Base-by-base conservation (phyloP, 1,139 yeast genomes). In the Sugiyamaella grinbergsii region DNA sequence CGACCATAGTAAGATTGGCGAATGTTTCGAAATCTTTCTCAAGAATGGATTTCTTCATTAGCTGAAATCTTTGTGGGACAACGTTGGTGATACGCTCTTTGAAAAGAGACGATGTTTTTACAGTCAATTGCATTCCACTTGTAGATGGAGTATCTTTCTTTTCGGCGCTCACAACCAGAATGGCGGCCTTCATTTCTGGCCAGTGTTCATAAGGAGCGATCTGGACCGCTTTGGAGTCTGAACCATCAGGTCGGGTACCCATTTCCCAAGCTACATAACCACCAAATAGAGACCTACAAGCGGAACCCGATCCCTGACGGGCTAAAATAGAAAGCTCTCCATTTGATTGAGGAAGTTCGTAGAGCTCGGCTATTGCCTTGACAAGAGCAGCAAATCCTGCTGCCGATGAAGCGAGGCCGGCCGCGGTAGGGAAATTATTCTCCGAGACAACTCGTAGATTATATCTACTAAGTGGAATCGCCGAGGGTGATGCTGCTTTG, bases 211-310 rank as follows among this genome's bases (percentile, higher is more conserved):
- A 68, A 5, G 95, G 85, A 3, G 96, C 96, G 43, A 93, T 80
- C 71, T 89, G 90, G 28, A 89, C 95, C 1, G 99, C 98, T 64
- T 82, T 83, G 18, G 97, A 90, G 70, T 93, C 98, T 45, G 79
- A 75, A 6, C 98, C 98, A 63, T 89, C 84, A 0, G 59, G 72
- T 53, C 66, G 58, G 1, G 62, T 58, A 50, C 99, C 99, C 97
- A 90, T 91, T 70, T 93, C 96, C 99, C 99, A 93, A 3, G 98
- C 98, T 13, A 93, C 98, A 67, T 83, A 93, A 5, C 99, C 99
- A 43, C 98, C 98, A 70, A 88, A 89, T 54, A 93, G 75, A 10
- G 98, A 93, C 69, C 99, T 80, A 71, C 98, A 93, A 7, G 98
- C 98, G 11, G 97, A 89, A 2, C 98, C 99, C 13, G 97, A 89